Evolutionary conservation across 371 early-diverging fungal species (phyloP), one percentile per base, ranked within the genome.

Genomic region (Syncephalastrum racemosum): DNA sequence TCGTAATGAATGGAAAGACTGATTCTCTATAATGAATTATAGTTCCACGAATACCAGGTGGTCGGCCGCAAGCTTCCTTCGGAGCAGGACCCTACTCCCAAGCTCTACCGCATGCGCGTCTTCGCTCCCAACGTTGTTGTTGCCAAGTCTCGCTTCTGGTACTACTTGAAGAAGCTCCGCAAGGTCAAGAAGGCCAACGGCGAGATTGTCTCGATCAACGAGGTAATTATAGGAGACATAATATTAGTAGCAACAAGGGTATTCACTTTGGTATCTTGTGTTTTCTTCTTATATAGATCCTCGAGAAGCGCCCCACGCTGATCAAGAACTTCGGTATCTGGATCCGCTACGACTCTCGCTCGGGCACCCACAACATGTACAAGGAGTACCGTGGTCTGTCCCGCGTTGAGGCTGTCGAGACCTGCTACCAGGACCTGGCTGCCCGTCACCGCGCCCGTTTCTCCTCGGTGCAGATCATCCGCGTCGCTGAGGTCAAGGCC

Each of bases 301-400:
- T 80, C 73, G 97, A 97, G 84, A 90, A 95, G 82, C 86, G 86
- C 69, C 92, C 94, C 61, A 71, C 82, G 47, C 79, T 80, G 69
- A 91, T 96, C 79, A 98, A 98, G 90, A 99, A 95, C 91, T 99
- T 86, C 75, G 98, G 98, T 65, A 92, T 99, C 85, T 95, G 92
- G 91, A 89, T 98, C 67, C 93, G 95, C 62, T 99, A 97, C 87
- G 93, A 96, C 83, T 95, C 96, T 54, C 95, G 96, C 80, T 95
- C 93, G 48, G 97, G 97, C 59, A 93, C 96, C 64, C 97, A 98
- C 90, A 98, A 99, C 91, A 97, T 98, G 93, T 97, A 98, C 90
- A 99, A 98, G 92, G 99, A 99, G 86, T 96, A 97, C 92, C 91
- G 99, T 70, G 96, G 95, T 73, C 80, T 97, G 74, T 82, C 89